Evolutionary conservation across 208 protist genomes (phyloP).

Genomic region (Acanthamoeba healyi): DNA sequence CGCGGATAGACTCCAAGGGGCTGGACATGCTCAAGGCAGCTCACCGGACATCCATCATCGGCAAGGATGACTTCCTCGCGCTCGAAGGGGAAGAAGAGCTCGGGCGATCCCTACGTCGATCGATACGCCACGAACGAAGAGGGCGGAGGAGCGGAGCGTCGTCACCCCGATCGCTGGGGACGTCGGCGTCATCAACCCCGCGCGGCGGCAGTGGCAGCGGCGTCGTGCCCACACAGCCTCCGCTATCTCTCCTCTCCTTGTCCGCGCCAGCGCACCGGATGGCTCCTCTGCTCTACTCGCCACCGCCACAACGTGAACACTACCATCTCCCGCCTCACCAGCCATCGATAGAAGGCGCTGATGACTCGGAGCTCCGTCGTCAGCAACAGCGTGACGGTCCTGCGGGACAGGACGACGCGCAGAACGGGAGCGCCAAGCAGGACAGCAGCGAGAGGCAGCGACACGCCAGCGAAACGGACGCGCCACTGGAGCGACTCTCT

Average conservation of each 20-base stretch:
- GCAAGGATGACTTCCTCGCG: slow-evolving; percentile 17
- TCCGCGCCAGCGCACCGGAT: not conserved
- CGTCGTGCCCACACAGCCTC: not conserved
- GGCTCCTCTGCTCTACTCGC: not conserved
- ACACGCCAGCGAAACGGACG: not conserved
- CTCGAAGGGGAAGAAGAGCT: not conserved
- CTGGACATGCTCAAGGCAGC: slow-evolving; percentile 49
- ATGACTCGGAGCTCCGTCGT: too few species aligned
- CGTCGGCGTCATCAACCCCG: not conserved
- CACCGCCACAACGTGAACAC: not conserved
- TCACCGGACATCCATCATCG: not conserved
- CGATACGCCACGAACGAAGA: slow-evolving; percentile 21
- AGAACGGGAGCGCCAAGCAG: not conserved
- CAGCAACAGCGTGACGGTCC: not conserved
- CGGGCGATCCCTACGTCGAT: not conserved
- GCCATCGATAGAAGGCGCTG: not conserved
- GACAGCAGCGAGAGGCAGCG: not conserved
- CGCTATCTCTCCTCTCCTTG: not conserved
- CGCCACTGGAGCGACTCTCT: not conserved
- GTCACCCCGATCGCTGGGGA: not conserved
- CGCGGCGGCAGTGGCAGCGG: not conserved
- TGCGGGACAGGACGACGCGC: not conserved
- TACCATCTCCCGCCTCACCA: not conserved
- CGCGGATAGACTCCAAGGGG: slow-evolving; percentile 29
- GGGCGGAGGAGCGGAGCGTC: not conserved